A percentile compares a stretch with the other conserved stretches of the same genome.
These are phyloP conservation scores for Botrytis sinoallii DNA, from an alignment of 2,329 filamentous ascomycete genomes.

Conservation along the genomic window DNA sequence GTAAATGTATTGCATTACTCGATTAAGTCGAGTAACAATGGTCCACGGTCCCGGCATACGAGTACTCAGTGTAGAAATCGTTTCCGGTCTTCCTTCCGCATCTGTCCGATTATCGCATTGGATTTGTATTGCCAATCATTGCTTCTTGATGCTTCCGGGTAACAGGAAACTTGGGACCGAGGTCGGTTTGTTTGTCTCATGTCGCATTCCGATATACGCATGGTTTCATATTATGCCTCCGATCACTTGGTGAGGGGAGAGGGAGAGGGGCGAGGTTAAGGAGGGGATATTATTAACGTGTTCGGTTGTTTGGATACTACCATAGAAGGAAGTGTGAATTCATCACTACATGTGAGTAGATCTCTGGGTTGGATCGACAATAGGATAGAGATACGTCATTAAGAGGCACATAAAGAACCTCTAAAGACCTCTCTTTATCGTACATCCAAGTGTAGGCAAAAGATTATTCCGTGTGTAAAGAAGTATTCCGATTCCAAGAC, in stretches of 20 bases:
- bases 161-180: neutral
- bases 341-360: neutral
- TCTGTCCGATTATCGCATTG: neutral
- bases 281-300: neutral
- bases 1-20: neutral
- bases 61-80: neutral
- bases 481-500: neutral
- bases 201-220: neutral
- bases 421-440: neutral
- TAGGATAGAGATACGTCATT: neutral
- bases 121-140: neutral
- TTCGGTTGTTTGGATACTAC: neutral
- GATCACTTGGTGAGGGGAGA: neutral
- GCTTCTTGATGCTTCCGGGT: neutral
- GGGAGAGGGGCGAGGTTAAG: too few species aligned
- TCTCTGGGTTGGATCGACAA: neutral
- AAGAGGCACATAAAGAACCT: neutral
- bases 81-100: neutral
- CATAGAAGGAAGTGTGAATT: neutral
- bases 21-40: neutral
- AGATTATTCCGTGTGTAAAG: neutral
- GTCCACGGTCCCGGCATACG: too few species aligned
- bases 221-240: neutral
- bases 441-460: neutral
- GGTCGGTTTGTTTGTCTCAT: neutral